phyloP scores from a whole-genome alignment of 2,329 filamentous ascomycete species.

The Diaporthe capsici region DNA sequence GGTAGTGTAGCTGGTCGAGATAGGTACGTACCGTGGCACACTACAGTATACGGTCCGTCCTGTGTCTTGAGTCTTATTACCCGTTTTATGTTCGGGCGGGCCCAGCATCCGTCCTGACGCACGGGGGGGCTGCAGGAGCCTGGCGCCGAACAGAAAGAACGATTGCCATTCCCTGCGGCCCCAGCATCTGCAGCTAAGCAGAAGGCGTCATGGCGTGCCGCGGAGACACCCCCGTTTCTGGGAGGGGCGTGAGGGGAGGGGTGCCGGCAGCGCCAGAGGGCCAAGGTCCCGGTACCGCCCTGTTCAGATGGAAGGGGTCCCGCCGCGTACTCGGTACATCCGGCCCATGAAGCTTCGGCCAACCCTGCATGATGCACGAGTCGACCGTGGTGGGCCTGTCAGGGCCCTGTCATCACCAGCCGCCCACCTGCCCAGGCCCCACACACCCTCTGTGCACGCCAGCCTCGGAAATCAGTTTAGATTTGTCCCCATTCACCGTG shows the following conservation, averaged over 20 bases:
- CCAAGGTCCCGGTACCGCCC: constrained; percentile 32
- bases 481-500: constrained; percentile 26
- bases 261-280: constrained; percentile 22
- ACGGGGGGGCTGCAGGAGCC: constrained; percentile 36
- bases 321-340: constrained; percentile 37
- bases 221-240: constrained; percentile 40
- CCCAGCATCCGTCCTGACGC: constrained; percentile 37
- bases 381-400: constrained; percentile 40
- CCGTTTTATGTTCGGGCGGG: constrained; percentile 36
- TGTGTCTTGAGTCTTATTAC: constrained; percentile 34
- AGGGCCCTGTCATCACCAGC: constrained; percentile 41
- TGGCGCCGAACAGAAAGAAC: constrained; percentile 32
- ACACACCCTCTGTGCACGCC: constrained; percentile 24
- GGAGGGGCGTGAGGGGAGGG: constrained; percentile 35
- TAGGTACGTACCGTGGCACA: constrained; percentile 12
- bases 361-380: constrained; percentile 42
- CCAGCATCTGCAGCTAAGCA: constrained; percentile 42
- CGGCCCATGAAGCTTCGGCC: constrained; percentile 34
- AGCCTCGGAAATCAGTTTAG: constrained; percentile 33
- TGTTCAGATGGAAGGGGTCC: constrained; percentile 33
- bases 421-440: constrained; percentile 32
- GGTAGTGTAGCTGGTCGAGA: not conserved
- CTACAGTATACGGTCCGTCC: constrained; percentile 13
- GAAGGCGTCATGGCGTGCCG: constrained; percentile 42
- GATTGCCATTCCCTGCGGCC: constrained; percentile 39